Evolutionary conservation across 192 early-diverging fungal species (phyloP), one percentile per base, ranked within the genome.

Genomic region (Umbelopsis isabellina): DNA sequence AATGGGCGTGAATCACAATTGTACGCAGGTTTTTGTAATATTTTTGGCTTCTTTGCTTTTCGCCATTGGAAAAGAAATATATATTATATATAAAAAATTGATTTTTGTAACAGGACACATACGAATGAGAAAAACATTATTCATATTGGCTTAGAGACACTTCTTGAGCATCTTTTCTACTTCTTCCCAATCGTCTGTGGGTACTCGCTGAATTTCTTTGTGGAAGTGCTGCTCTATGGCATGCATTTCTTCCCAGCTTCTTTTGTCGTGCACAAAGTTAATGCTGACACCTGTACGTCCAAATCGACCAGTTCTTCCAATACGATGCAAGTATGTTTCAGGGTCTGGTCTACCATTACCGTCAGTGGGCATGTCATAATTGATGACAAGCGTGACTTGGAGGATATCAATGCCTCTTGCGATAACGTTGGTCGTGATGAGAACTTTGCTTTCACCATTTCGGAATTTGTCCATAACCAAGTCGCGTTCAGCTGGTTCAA

Each of bases 371-470:
- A 99, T 88, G 72, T 99, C 97, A 65, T 92, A 98, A 85, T 99
- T 99, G 75, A 99, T 88, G 12, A 99, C 97, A 71, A 96, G 80
- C 70, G 93, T 94, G 67, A 99, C 95, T 80, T 96, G 95, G 18
- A 91, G 85, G 75, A 98, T 94, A 79, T 99, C 97, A 79, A 99
- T 99, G 51, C 97, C 97, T 46, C 97, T 94, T 1, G 97, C 89
- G 70, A 99, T 84, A 4, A 99, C 97, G 71, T 99, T 99, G 37
- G 97, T 99, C 7, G 96, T 94, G 65, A 99, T 94, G 64, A 99
- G 81, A 0, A 99, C 97, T 82, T 97, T 97, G 80, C 86, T 90
- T 22, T 88, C 83, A 35, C 97, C 97, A 13, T 85, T 81, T 71
- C 96, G 90, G 85, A 99, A 99, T 11, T 89, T 91, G 74, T 96